phyloP scores from a whole-genome alignment of 2,329 filamentous ascomycete genomes.

The Botrytis cinerea region DNA sequence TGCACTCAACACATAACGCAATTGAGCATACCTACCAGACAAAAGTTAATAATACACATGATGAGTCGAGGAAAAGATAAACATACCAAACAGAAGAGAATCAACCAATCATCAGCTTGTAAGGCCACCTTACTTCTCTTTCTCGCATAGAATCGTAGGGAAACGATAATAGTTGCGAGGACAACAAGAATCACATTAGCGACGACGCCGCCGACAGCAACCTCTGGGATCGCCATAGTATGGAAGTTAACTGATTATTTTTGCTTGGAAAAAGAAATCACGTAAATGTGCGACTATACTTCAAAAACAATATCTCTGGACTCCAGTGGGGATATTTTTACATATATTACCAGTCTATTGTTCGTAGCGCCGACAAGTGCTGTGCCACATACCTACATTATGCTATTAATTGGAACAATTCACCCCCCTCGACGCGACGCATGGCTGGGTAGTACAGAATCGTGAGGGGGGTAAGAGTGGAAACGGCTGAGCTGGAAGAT shows the following conservation, averaged over 20 bases:
- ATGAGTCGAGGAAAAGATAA: not conserved
- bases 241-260: not conserved
- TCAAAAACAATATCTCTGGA: not conserved
- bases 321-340: slow-evolving; percentile 13
- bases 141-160: slow-evolving; percentile 15
- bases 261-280: not conserved
- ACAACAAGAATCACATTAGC: slow-evolving; percentile 16
- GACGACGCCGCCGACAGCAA: slow-evolving; percentile 14
- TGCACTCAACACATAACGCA: not conserved
- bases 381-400: not conserved
- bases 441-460: not conserved
- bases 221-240: slow-evolving; percentile 1
- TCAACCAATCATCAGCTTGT: slow-evolving; percentile 20
- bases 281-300: not conserved
- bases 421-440: not conserved
- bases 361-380: not conserved
- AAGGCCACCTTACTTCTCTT: slow-evolving; percentile 16
- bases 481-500: not conserved
- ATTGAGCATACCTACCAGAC: slow-evolving; percentile 5
- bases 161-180: not conserved
- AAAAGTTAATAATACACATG: not conserved
- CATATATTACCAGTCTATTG: not conserved
- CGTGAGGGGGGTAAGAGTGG: not conserved
- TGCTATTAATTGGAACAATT: not conserved
- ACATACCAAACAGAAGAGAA: slow-evolving; percentile 16